Evolutionary conservation across 2,329 filamentous ascomycete genomes (phyloP), one percentile per base, ranked within the genome.

Genomic region (Aspergillus chevalieri): DNA sequence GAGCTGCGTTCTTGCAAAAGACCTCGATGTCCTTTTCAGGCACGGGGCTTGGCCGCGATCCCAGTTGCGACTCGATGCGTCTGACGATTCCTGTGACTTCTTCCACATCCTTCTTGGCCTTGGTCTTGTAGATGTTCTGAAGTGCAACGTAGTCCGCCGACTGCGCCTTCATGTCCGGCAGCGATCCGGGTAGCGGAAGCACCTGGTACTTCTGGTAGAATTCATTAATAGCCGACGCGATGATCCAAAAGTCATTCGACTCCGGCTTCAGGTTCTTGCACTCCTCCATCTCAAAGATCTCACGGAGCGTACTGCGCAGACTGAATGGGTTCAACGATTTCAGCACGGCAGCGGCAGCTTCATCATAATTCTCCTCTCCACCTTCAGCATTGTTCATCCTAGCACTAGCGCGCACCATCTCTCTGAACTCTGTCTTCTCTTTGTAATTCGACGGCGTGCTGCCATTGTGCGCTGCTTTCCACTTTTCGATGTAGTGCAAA

Each of bases 81-180:
- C 81, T 82, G 39, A 89, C 84, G 10, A 71, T 81, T 10, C 76
- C 71, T 2, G 89, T 72, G 2, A 97, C 86, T 67, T 95, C 86
- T 26, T 81, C 79, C 12, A 85, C 75, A 62, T 98, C 93, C 61
- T 80, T 75, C 30, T 86, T 83, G 41, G 93, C 90, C 69, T 95
- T 95, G 19, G 77, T 71, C 71, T 95, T 96, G 80, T 97, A 98
- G 52, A 97, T 82, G 60, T 87, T 92, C 66, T 97, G 93, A 10
- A 98, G 78, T 60, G 84, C 78, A 57, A 98, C 86, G 72, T 98
- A 98, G 54, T 94, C 86, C 49, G 79, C 82, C 3, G 91, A 95
- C 64, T 92, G 82, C 2, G 93, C 90, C 74, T 98, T 98, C 93
- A 98, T 98, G 67, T 98, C 93, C 1, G 94, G 93, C 1, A 98